These are phyloP conservation scores for Diaporthe amygdali DNA, from an alignment of 2,329 filamentous ascomycete genomes.

Conservation along the genomic window DNA sequence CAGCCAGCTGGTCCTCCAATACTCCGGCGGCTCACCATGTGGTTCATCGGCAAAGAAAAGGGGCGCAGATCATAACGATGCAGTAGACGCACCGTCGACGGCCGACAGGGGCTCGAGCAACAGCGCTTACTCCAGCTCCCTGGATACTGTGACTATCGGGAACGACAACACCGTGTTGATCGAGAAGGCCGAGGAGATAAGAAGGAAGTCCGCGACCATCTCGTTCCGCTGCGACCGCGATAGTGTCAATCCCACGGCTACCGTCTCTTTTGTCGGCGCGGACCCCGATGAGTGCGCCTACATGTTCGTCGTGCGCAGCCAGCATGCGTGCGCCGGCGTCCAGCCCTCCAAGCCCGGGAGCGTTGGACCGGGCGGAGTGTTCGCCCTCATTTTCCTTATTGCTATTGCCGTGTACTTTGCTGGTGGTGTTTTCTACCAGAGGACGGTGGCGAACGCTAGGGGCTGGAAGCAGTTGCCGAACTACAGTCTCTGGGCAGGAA, in stretches of 20 bases:
- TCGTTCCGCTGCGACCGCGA: constrained; percentile 93
- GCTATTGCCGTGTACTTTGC: constrained; percentile 88
- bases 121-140: constrained; percentile 19
- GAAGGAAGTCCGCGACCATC: constrained; percentile 82
- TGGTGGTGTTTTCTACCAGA: constrained; percentile 93
- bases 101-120: neutral
- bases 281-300: constrained; percentile 93
- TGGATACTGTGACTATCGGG: constrained; percentile 28
- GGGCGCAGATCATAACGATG: constrained; percentile 35
- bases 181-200: constrained; percentile 28
- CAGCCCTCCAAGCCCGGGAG: constrained; percentile 76
- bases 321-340: constrained; percentile 75
- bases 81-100: constrained; percentile 31
- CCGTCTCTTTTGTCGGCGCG: constrained; percentile 80
- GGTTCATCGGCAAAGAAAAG: constrained; percentile 51
- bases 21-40: constrained; percentile 78
- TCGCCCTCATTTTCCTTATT: constrained; percentile 80
- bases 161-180: constrained; percentile 37
- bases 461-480: constrained; percentile 97
- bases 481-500: constrained; percentile 89
- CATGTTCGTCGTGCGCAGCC: constrained; percentile 90
- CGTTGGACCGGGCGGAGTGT: constrained; percentile 76
- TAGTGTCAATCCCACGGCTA: constrained; percentile 68
- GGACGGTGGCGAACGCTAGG: constrained; percentile 90
- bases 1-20: constrained; percentile 78